Conservation (phyloP, 129 eudicot genomes). For the Logfia minima region DNA sequence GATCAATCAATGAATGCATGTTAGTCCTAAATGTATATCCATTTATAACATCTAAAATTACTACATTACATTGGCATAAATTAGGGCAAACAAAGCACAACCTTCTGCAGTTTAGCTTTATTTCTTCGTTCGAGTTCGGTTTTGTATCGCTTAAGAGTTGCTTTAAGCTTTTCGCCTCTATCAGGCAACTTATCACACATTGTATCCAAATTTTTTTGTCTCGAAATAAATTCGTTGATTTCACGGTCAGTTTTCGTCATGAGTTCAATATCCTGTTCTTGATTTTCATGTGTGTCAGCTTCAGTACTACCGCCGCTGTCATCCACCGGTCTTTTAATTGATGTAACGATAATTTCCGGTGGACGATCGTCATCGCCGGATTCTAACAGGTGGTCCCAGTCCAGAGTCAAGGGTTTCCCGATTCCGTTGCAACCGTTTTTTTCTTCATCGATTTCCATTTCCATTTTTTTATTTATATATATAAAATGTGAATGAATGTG, state of each 20-base stretch:
- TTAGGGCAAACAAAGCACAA: constrained; percentile 19
- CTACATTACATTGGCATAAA: not conserved
- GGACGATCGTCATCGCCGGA: constrained; percentile 45
- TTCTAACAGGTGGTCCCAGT: constrained; percentile 34
- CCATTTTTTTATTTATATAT: constrained; percentile 16
- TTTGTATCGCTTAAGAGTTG: constrained; percentile 21
- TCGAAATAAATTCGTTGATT: constrained; percentile 4
- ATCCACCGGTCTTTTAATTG: constrained; percentile 3
- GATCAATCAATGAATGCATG: not conserved
- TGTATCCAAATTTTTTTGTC: not conserved
- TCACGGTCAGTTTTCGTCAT: constrained; percentile 20
- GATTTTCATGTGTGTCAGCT: not conserved
- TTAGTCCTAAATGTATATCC: too few relatives aligned
- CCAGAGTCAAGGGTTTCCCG: constrained; percentile 18
- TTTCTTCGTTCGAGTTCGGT: constrained; percentile 39
- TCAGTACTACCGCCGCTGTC: not conserved
- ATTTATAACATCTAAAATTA: not conserved
- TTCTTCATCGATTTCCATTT: constrained; percentile 40
- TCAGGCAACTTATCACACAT: constrained; percentile 33
- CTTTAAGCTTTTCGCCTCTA: constrained; percentile 45
- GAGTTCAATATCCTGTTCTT: constrained; percentile 9
- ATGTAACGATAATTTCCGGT: constrained; percentile 18
- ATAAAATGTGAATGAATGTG: not conserved
- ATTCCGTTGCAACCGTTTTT: not conserved
- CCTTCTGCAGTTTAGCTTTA: constrained; percentile 29